Evolutionary conservation across 495 filamentous ascomycete species (phyloP), one percentile per base, ranked within the genome.

Genomic region (Aspergillus nanangensis): DNA sequence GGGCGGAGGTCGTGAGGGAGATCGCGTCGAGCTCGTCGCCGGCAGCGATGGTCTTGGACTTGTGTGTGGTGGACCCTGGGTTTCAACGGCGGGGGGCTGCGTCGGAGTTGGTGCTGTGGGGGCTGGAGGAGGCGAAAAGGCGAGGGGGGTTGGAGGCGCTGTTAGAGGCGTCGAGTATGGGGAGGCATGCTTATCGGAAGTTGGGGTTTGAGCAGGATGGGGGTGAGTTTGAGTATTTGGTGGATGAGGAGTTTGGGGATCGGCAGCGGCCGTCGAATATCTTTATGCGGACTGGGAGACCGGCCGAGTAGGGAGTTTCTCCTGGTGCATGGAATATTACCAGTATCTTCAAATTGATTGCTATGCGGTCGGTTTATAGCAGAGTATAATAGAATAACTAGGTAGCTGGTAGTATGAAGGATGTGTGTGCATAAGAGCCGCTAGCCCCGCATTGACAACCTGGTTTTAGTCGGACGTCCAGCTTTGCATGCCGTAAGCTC

Each of bases 161-260:
- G 8, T 57, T 62, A 15, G 70, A 74, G 42, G 70, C 61, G 20
- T 74, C 70, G 5, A 60, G 51, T 8, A 71, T 72, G 67, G 70
- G 70, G 11, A 52, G 70, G 13, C 55, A 62, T 50, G 69, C 67
- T 2, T 74, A 74, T 38, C 31, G 40, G 14, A 53, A 64, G 21
- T 46, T 71, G 44, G 70, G 70, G 0, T 74, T 74, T 42, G 20
- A 40, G 7, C 55, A 57, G 1, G 61, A 67, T 29, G 62, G 58
- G 1, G n/a, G 34, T 4, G 61, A 64, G 27, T 37, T 59, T 33
- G 52, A 62, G 44, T 71, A 68, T 39, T 15, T 52, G 21, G 61
- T 71, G 25, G 67, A 69, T 40, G 49, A 54, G 3, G 59, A 71
- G 45, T 72, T 72, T 27, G 46, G 53, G 3, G 43, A 11, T 29